phyloP scores from a whole-genome alignment of 2,329 filamentous ascomycete species.

The Colletotrichum agaves region DNA sequence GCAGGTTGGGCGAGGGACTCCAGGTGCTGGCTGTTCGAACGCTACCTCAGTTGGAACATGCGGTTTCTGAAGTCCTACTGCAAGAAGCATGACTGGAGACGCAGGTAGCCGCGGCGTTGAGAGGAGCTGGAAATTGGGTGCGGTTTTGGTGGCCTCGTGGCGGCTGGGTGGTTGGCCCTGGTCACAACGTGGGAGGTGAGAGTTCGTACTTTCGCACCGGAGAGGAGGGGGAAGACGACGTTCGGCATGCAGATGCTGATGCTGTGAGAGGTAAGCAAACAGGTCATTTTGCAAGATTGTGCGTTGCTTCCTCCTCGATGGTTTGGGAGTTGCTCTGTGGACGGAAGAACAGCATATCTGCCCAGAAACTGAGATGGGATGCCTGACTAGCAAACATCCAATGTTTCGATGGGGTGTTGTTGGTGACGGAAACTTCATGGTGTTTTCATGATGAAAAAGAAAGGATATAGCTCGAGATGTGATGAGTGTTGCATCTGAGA shows the following conservation, averaged over 20 bases:
- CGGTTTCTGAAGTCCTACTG: not conserved
- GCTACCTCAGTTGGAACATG: not conserved
- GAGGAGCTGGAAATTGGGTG: not conserved
- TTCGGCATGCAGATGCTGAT: not conserved
- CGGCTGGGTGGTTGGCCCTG: not conserved
- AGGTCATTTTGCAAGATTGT: not conserved
- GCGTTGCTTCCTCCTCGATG: not conserved
- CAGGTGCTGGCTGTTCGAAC: too few relatives aligned
- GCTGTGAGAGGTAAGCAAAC: conserved; percentile 7
- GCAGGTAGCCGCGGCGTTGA: conserved; percentile 13
- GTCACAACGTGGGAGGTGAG: not conserved
- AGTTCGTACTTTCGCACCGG: not conserved
- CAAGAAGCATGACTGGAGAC: not conserved
- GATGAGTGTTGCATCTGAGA: not conserved
- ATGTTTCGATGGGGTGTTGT: not conserved
- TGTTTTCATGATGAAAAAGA: not conserved
- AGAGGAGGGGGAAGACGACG: too few relatives aligned
- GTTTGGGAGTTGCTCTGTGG: not conserved
- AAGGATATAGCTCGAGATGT: not conserved
- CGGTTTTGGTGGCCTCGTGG: not conserved
- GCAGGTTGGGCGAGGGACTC: not conserved
- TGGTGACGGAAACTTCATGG: not conserved
- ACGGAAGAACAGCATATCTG: not conserved
- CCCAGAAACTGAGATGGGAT: not conserved
- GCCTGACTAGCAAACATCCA: not conserved